Evolutionary conservation across 805 yeast species (phyloP).

Genomic region (Maudiozyma serrabonitensis): DNA sequence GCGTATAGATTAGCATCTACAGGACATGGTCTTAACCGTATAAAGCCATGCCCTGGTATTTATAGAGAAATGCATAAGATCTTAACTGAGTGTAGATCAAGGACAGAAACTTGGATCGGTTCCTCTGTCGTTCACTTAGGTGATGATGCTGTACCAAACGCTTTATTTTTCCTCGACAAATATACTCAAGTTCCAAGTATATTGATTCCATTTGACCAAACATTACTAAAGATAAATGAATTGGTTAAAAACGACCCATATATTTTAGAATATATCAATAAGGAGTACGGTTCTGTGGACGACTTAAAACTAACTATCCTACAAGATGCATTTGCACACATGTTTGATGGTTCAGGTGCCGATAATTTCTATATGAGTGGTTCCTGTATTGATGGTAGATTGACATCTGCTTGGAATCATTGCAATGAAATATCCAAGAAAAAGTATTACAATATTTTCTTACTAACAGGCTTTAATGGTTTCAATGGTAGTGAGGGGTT

Average conservation of each 20-base stretch:
- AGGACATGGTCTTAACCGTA: conserved; percentile 74
- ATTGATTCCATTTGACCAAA: conserved; percentile 59
- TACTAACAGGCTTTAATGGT: conserved; percentile 63
- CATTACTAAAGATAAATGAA: conserved; percentile 45
- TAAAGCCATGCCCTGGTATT: conserved; percentile 62
- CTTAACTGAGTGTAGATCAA: conserved; percentile 51
- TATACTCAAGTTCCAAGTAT: conserved; percentile 74
- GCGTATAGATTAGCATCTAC: conserved; percentile 56
- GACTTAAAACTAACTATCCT: conserved; percentile 39
- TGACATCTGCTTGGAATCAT: conserved; percentile 78
- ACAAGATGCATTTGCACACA: conserved; percentile 35
- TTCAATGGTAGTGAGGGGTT: conserved; percentile 67
- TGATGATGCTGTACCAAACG: conserved; percentile 78
- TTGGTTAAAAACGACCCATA: conserved; percentile 39
- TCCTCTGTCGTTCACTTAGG: conserved; percentile 74
- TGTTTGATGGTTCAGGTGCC: conserved; percentile 74
- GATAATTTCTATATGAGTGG: conserved; percentile 80
- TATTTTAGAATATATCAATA: conserved; percentile 41
- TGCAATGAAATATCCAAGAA: conserved; percentile 62
- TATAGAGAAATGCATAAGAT: conserved; percentile 63
- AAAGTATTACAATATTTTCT: conserved; percentile 49
- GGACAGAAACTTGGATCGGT: conserved; percentile 67
- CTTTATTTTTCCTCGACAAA: conserved; percentile 68
- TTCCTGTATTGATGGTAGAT: conserved; percentile 72
- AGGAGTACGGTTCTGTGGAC: conserved; percentile 47